Evolutionary conservation across 805 yeast species (phyloP), one percentile per base, ranked within the genome.

Genomic region (Ogataea ganodermae): DNA sequence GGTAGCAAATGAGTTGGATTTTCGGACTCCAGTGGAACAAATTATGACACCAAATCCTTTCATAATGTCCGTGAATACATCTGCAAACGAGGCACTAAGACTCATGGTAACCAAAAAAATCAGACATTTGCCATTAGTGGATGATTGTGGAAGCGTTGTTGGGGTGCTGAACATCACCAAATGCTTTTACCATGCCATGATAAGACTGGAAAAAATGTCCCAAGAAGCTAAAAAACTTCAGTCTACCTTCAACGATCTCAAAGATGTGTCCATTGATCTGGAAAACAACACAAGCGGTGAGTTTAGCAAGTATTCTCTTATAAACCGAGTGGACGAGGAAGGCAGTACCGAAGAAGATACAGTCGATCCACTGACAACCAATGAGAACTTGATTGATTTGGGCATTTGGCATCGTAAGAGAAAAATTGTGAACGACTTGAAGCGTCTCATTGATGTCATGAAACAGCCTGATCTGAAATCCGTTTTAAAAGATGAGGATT

Each of bases 121-220:
- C 22, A 65, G 78, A 48, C 78, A 74, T 53, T 58, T 74, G 43
- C 78, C 79, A 1, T 59, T 74, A 3, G 45, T 67, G 3, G 73
- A 73, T 48, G 65, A 62, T 17, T 41, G 37, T 9, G 69, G 67
- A 3, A 35, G 52, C 6, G 74, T 73, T 26, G 68, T 66, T n/a
- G 78, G 77, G 1, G 67, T 74, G 10, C 56, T 74, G 22, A 75
- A 74, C 55, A 73, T 74, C 27, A 74, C 78, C 3, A 66, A 72
- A 42, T 74, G 79, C 40, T 74, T 73, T 54, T 71, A 73, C 45
- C 76, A 74, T 51, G 78, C 76, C 0, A 69, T 74, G 72, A 56
- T 68, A 2, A 57, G 73, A 40, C 55, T 74, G 21, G 78, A 74
- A 50, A 66, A 69, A 40, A 67, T 74, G 51, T 60, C 75, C 0